Evolutionary conservation across 1,284 basidiomycete genomes (phyloP).

Genomic region (Leccinum huronense): DNA sequence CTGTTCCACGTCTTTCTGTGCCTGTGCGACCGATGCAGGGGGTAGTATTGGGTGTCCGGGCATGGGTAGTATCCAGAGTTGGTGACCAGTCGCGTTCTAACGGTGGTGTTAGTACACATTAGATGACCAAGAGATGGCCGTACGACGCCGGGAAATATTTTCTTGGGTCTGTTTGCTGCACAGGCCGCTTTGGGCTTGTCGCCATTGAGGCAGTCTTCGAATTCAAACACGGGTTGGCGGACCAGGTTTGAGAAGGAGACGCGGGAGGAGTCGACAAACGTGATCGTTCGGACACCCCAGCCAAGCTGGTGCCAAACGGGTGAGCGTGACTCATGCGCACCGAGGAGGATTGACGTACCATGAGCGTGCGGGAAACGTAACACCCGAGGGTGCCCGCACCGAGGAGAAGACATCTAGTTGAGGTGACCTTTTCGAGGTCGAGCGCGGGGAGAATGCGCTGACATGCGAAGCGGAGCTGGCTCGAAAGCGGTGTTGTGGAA

Average conservation of each 20-base stretch:
- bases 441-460: conserved; percentile 86
- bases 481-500: too few species aligned
- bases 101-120: background rate
- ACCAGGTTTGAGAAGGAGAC: conserved; percentile 98
- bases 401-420: conserved; percentile 80
- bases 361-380: conserved; percentile 87
- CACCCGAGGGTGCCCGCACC: conserved; percentile 97
- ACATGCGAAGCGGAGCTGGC: too few species aligned
- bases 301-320: conserved; percentile 48
- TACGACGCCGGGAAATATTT: conserved; percentile 91
- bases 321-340: background rate
- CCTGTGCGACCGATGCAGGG: conserved; percentile 51
- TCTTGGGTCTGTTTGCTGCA: conserved; percentile 84
- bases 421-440: conserved; percentile 83
- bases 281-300: conserved; percentile 94
- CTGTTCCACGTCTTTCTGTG: conserved; percentile 63
- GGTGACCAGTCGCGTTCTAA: conserved; percentile 76
- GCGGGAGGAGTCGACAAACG: conserved; percentile 85
- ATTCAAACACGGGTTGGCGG: conserved; percentile 93
- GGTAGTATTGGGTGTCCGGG: conserved; percentile 88
- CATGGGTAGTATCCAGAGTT: conserved; percentile 85
- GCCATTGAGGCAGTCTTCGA: conserved; percentile 90
- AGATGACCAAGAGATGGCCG: background rate
- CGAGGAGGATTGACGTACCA: conserved; percentile 51
- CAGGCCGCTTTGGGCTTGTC: conserved; percentile 92